Evolutionary conservation across 2,329 filamentous ascomycete genomes (phyloP), one percentile per base, ranked within the genome.

Genomic region (Ascochyta viciae-villosae): DNA sequence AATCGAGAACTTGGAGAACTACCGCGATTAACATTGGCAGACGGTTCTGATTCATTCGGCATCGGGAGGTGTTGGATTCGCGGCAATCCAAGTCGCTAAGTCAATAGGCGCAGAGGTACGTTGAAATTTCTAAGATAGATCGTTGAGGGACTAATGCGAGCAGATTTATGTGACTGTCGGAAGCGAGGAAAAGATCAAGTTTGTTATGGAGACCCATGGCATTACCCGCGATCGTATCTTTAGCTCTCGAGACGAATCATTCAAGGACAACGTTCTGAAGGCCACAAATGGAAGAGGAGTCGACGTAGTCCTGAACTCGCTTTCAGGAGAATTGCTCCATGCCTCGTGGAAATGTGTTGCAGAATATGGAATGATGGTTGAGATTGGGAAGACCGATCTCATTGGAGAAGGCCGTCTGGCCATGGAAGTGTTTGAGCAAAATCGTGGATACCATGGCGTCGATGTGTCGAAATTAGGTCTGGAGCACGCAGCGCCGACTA

Each of bases 321-420:
- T 61, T 3, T 46, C 61, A 19, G 70, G 70, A 3, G 58, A 66
- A 10, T 27, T 61, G 3, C 54, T 72, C 5, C 56, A 60, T 15
- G 73, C 74, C 0, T 78, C 74, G 0, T 83, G 78, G 78, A 59
- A 73, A 6, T 80, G 77, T 35, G 66, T 83, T 1, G 79, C 80
- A 0, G 12, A 45, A 23, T 49, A 43, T 23, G 60, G 60, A 15
- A n/a, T 22, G 4, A 23, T 58, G 7, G 26, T 59, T 7, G 59
- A 60, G 22, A 50, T 62, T 22, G 52, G 52, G 1, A 54, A 57
- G 22, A 26, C 39, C 5, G 59, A 62, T 19, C 42, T 64, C 27
- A 38, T 16, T 4, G 23, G 19, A 5, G 16, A 39, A 26, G 34
- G 33, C 7, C 16, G 29, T 4, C 23, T 53, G 15, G 34, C 15